Conservation (phyloP, 306 rosid species). For the Malus sylvestris region DNA sequence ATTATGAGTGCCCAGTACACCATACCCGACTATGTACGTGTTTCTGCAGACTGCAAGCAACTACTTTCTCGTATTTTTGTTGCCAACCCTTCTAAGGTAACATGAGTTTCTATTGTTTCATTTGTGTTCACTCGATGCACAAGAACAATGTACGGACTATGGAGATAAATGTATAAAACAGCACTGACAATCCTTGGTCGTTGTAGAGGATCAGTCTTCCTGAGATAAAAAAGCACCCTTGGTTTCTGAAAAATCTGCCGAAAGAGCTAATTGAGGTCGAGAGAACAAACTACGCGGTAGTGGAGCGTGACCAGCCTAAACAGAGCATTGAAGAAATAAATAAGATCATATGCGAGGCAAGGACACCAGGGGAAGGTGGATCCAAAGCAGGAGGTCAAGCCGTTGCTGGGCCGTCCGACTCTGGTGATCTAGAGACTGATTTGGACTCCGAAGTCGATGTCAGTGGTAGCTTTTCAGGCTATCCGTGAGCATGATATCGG, state of each 20-base stretch:
- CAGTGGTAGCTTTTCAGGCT: conserved; percentile 26
- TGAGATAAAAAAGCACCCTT: conserved; percentile 75
- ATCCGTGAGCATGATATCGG: conserved; percentile 15
- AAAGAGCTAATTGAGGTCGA: conserved; percentile 57
- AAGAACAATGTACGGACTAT: not conserved
- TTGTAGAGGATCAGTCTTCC: conserved; percentile 64
- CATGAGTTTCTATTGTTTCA: not conserved
- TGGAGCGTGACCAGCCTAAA: conserved; percentile 26
- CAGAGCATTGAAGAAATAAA: conserved; percentile 69
- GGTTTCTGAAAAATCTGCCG: conserved; percentile 71
- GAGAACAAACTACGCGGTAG: conserved; percentile 24
- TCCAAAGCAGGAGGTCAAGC: conserved; percentile 36
- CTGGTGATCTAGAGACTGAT: conserved; percentile 34
- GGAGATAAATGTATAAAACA: not conserved
- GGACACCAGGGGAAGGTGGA: conserved; percentile 34
- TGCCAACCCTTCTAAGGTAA: conserved; percentile 73
- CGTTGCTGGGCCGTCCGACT: conserved; percentile 27
- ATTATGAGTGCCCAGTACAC: conserved; percentile 67
- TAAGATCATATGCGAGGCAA: conserved; percentile 61
- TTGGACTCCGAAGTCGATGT: conserved; percentile 47
- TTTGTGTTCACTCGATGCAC: not conserved
- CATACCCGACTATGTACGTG: conserved; percentile 69
- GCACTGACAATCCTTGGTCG: not conserved
- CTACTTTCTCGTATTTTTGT: conserved; percentile 72
- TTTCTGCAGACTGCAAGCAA: conserved; percentile 62